Conservation (phyloP, 73 alveolate species). For the Tetrahymena borealis region DNA sequence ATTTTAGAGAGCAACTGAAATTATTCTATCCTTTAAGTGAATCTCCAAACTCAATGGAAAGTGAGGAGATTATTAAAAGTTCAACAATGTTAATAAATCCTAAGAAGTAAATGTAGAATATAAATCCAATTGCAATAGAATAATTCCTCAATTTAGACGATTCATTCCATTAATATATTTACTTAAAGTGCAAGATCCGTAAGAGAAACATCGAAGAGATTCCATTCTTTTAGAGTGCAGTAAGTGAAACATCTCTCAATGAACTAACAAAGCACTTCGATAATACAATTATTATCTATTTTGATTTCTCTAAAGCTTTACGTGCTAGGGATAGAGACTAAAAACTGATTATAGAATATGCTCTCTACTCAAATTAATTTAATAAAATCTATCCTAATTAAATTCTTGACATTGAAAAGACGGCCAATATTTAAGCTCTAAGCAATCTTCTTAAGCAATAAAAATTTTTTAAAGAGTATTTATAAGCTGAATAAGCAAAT, state of each 20-base stretch:
- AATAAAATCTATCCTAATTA: background rate
- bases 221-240: background rate
- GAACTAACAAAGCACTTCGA: background rate
- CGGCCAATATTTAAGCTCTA: background rate
- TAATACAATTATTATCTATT: background rate
- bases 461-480: background rate
- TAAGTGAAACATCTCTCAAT: background rate
- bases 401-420: background rate
- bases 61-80: background rate
- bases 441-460: background rate
- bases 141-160: background rate
- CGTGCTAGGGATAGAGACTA: background rate
- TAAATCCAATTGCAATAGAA: background rate
- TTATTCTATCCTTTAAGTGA: background rate
- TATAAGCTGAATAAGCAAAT: background rate
- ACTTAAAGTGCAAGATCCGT: background rate
- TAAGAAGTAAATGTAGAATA: background rate
- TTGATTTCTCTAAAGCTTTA: background rate
- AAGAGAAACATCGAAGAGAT: background rate
- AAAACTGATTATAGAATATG: background rate
- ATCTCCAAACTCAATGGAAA: background rate
- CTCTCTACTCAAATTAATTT: background rate
- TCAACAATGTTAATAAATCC: background rate
- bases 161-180: background rate
- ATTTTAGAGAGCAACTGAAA: background rate